A percentile compares a stretch with the other conserved stretches of the same genome.
Conservation (phyloP, 768 basidiomycete genomes). For the Fibroporia radiculosa region DNA sequence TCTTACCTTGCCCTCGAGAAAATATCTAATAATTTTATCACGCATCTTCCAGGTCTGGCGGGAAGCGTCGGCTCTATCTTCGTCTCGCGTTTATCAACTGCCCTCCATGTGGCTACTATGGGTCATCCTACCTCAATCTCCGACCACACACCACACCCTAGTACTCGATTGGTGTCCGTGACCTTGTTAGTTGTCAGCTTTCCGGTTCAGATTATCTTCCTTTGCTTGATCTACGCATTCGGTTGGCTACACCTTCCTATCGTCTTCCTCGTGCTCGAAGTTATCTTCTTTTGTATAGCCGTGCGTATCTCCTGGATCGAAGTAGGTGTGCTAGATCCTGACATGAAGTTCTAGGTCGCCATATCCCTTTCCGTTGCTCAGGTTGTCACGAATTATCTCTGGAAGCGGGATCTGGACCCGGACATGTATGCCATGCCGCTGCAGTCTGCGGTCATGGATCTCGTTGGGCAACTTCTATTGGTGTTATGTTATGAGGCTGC, state of each 20-base stretch:
- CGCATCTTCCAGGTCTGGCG: conserved; percentile 50
- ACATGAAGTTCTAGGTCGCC: conserved; percentile 41
- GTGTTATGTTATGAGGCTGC: conserved; percentile 70
- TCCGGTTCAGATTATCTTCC: conserved; percentile 75
- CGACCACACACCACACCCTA: conserved; percentile 18
- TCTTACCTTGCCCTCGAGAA: conserved; percentile 3
- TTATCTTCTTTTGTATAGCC: conserved; percentile 67
- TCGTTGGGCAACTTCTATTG: conserved; percentile 74
- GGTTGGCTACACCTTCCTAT: conserved; percentile 76
- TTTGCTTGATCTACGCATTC: conserved; percentile 51
- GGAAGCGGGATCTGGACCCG: conserved; percentile 73
- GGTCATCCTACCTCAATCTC: conserved; percentile 14
- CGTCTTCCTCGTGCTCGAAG: conserved; percentile 57
- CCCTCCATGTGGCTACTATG: conserved; percentile 59
- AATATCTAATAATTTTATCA: neutral
- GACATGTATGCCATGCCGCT: conserved; percentile 93
- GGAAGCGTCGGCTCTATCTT: conserved; percentile 89
- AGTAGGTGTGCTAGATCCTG: neutral
- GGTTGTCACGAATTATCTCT: conserved; percentile 64
- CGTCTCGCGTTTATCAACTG: conserved; percentile 85
- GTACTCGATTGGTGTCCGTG: conserved; percentile 46
- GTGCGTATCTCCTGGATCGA: conserved; percentile 30
- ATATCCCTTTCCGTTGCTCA: conserved; percentile 64
- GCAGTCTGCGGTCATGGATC: conserved; percentile 83
- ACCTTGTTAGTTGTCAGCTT: conserved; percentile 70